A percentile compares a stretch with the other conserved stretches of the same genome.
Evolutionary conservation across 2,329 filamentous ascomycete genomes (phyloP).

Genomic region (Alternaria gansuensis): DNA sequence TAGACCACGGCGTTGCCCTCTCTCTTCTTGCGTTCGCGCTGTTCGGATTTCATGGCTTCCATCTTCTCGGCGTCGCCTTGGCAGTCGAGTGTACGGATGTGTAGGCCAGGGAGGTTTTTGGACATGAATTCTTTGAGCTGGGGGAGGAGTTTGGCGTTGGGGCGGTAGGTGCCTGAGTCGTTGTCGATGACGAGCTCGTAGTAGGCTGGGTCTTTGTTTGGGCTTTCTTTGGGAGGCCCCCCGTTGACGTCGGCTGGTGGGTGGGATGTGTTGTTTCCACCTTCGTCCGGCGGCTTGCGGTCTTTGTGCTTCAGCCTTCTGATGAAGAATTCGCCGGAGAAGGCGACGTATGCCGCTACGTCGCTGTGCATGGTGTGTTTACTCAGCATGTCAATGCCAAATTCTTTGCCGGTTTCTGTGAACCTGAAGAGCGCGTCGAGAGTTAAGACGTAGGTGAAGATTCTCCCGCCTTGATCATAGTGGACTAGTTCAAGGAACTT

Average conservation of each 20-base stretch:
- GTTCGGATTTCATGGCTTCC: constrained; percentile 76
- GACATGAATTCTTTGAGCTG: constrained; percentile 75
- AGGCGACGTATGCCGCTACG: constrained; percentile 89
- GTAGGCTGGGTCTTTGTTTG: constrained; percentile 62
- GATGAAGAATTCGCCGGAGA: constrained; percentile 91
- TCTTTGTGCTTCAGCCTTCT: constrained; percentile 68
- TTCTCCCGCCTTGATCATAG: constrained; percentile 82
- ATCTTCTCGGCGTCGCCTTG: constrained; percentile 75
- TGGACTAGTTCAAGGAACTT: constrained; percentile 88
- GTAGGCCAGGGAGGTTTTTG: constrained; percentile 78
- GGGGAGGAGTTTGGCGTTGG: constrained; percentile 79
- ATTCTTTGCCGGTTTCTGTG: constrained; percentile 95
- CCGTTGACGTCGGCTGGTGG: constrained; percentile 61
- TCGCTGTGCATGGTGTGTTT: constrained; percentile 98
- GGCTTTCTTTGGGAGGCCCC: constrained; percentile 53
- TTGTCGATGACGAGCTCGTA: constrained; percentile 96
- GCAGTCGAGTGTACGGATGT: constrained; percentile 78
- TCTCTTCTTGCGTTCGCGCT: constrained; percentile 76
- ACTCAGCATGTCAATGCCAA: constrained; percentile 88
- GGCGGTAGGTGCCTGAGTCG: constrained; percentile 91
- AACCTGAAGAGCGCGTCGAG: constrained; percentile 88
- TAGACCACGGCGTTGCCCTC: constrained; percentile 63
- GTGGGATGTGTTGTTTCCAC: constrained; percentile 57
- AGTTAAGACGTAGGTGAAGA: constrained; percentile 92
- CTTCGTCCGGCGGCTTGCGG: constrained; percentile 48